Conservation (phyloP, 805 yeast genomes). For the Alloascoidea hylecoeti region DNA sequence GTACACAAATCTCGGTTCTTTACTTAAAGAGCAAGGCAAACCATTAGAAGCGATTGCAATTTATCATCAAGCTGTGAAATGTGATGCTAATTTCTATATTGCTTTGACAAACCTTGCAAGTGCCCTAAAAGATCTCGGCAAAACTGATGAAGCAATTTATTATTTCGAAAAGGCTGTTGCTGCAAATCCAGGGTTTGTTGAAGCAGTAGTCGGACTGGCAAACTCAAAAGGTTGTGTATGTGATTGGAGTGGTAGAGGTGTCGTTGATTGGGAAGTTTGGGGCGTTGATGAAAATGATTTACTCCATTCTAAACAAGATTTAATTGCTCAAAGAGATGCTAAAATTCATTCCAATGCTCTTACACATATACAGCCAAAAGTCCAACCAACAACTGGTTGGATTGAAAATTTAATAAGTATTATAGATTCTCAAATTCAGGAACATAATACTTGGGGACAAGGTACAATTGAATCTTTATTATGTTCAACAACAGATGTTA, state of each 20-base stretch:
- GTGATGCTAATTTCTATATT: constrained; percentile 15
- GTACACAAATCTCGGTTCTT: constrained; percentile 18
- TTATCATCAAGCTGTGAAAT: constrained; percentile 16
- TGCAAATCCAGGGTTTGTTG: constrained; percentile 15
- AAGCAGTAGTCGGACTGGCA: constrained; percentile 17
- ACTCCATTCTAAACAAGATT: no score
- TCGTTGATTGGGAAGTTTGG: constrained; percentile 11
- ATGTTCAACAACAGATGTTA: not conserved
- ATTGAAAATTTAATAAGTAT: constrained; percentile 10
- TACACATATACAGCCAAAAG: no score
- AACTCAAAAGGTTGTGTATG: constrained; percentile 15
- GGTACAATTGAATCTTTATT: constrained; percentile 9
- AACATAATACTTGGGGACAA: constrained; percentile 13
- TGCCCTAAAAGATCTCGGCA: constrained; percentile 16
- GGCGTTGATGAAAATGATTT: constrained; percentile 14
- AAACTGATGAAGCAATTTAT: constrained; percentile 14
- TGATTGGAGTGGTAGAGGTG: constrained; percentile 18
- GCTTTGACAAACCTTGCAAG: constrained; percentile 19
- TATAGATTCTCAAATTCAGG: constrained; percentile 12
- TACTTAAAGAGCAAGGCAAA: constrained; percentile 16
- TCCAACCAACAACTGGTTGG: no score
- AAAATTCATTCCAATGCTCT: no score
- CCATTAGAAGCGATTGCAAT: constrained; percentile 13
- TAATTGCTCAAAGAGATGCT: constrained; percentile 7
- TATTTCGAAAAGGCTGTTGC: constrained; percentile 16